A percentile compares a stretch with the other conserved stretches of the same genome.
Conservation (phyloP, 768 basidiomycete species). For the Suillus placidus region DNA sequence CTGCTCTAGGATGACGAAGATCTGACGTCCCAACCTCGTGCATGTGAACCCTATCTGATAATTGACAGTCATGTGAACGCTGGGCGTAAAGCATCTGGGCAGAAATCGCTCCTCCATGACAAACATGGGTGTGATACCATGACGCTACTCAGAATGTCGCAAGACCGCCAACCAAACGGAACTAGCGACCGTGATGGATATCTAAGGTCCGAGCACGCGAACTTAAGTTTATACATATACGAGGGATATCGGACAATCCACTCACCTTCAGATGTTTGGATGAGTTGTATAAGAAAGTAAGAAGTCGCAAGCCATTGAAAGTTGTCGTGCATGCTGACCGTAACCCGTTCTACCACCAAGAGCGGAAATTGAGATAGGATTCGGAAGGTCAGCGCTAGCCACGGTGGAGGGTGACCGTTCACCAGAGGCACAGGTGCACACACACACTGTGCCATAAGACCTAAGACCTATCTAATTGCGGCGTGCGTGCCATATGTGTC, state of each 20-base stretch:
- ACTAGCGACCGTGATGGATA: not conserved
- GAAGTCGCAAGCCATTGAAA: not conserved
- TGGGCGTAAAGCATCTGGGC: not conserved
- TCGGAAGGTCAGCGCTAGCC: not conserved
- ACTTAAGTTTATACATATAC: not conserved
- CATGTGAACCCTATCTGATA: not conserved
- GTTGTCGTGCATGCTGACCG: not conserved
- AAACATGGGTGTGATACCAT: not conserved
- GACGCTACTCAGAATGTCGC: too few species aligned
- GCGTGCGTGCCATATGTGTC: not conserved
- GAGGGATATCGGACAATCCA: not conserved
- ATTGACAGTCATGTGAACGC: not conserved
- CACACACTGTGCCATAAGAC: not conserved
- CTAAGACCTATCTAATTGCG: not conserved
- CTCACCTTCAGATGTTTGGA: not conserved
- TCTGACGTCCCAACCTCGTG: not conserved
- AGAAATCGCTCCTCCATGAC: not conserved
- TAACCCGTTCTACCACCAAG: not conserved
- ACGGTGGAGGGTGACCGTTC: not conserved
- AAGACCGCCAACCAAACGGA: not conserved
- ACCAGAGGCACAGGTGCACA: not conserved
- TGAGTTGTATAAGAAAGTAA: not conserved
- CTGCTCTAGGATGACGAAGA: not conserved
- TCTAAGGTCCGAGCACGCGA: not conserved
- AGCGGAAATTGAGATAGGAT: not conserved